Conservation (phyloP, 257 asterid genomes). For the Nicotiana undulata region DNA sequence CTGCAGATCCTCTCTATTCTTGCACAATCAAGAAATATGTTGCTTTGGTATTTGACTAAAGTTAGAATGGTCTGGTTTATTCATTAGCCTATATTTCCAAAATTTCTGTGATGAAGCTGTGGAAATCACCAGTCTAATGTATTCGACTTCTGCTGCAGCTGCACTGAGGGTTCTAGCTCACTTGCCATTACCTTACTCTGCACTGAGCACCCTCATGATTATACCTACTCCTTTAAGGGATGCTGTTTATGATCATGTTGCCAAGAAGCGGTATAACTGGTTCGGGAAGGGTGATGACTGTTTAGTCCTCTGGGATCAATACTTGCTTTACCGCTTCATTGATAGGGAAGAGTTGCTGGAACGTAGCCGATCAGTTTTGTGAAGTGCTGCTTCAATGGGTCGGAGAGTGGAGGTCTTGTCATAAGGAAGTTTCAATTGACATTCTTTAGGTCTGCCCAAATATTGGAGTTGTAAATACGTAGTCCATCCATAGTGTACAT, state of each 20-base stretch:
- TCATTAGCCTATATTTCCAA: not conserved
- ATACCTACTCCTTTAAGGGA: constrained; percentile 83
- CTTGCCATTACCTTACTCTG: constrained; percentile 71
- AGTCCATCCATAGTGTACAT: not conserved
- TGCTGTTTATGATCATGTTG: constrained; percentile 67
- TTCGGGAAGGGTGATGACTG: constrained; percentile 71
- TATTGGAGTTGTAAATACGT: not conserved
- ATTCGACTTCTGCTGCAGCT: constrained; percentile 44
- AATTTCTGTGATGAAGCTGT: not conserved
- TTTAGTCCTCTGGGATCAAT: constrained; percentile 67
- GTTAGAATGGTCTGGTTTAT: not conserved
- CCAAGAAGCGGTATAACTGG: constrained; percentile 69
- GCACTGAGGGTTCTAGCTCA: constrained; percentile 67
- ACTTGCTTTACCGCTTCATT: constrained; percentile 73
- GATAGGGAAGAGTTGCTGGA: constrained; percentile 74
- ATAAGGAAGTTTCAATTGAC: not conserved
- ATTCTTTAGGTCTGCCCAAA: not conserved
- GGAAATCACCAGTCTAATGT: not conserved
- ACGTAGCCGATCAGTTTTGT: constrained; percentile 29
- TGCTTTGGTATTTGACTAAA: not conserved
- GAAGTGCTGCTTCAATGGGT: constrained; percentile 4
- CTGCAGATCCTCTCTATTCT: not conserved
- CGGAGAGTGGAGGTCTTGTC: not conserved
- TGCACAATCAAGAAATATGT: not conserved
- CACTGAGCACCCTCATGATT: constrained; percentile 48